Base-by-base conservation (phyloP, 352 stramenopile species). In the Phytophthora sp. region DNA sequence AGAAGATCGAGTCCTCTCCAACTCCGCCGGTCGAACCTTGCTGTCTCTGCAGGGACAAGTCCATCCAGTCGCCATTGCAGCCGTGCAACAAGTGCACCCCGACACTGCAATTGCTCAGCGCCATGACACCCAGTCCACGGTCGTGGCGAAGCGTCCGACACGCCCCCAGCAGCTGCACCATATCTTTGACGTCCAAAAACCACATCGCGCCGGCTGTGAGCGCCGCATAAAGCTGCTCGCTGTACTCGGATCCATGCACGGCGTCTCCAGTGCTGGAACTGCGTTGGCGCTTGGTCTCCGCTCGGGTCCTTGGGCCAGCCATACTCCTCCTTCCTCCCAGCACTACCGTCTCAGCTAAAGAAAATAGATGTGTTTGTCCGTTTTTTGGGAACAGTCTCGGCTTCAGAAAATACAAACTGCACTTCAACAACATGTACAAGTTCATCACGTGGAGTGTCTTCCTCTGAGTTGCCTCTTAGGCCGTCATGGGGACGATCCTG, bases 21-120 rank as follows among this genome's bases (percentile, higher is more conserved):
- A 32, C 31, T 20, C 37, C 49, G 17, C 38, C 24, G 32, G 20
- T 54, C 1, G 39, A 46, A 11, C 45, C 23, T 30, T 72, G 60
- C 34, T 66, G 57, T 15, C 49, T 58, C 9, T 58, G 52, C 23
- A 68, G 41, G 1, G 51, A 65, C 28, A 76, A 30, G 58, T 76
- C 48, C 70, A 73, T 74, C 66, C 62, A 74, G 38, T 76, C 70
- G 5, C 41, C 39, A 26, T 34, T 73, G 34, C 70, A 79, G 4
- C 44, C 51, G 24, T 74, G 66, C 34, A 76, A 15, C 24, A 79
- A 71, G 46, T 79, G 70, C 7, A 65, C 42, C 13, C 66, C 70
- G 1, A 62, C 45, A 17, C 51, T 58, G 32, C 44, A 67, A 61
- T 62, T 64, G 28, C 70, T 73, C 26, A 79, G 26, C 24, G 66